These are phyloP conservation scores for Syzygium aromaticum DNA, from an alignment of 345 rosid genomes.

Conservation along the genomic window DNA sequence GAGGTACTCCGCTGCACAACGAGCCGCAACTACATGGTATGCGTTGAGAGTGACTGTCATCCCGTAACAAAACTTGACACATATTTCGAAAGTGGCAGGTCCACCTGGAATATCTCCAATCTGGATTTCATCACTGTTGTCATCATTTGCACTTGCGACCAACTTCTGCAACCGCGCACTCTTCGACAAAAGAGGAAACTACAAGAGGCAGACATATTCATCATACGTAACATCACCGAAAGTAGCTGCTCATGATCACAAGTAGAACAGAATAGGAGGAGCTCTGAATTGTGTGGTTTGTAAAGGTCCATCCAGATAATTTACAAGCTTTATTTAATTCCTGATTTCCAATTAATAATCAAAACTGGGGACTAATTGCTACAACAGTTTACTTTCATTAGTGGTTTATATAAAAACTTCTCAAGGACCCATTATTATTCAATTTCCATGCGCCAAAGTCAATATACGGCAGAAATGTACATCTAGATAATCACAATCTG, in stretches of 20 bases:
- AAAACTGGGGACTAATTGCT: background rate
- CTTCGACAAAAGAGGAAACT: conserved; percentile 69
- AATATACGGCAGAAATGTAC: background rate
- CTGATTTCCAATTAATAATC: background rate
- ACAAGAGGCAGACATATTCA: conserved; percentile 2
- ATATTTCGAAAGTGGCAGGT: conserved; percentile 70
- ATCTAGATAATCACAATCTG: background rate
- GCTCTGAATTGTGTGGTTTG: background rate
- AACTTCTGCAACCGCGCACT: conserved; percentile 42
- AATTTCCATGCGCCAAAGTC: background rate
- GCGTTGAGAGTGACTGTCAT: conserved; percentile 86
- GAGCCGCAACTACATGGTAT: conserved; percentile 72
- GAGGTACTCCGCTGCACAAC: conserved; percentile 79
- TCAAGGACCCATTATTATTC: background rate
- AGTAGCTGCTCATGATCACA: background rate
- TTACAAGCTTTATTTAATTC: background rate
- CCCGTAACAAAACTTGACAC: conserved; percentile 90
- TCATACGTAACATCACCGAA: background rate
- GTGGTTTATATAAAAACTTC: background rate
- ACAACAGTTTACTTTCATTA: background rate
- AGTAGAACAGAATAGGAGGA: background rate
- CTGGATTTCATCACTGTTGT: conserved; percentile 44
- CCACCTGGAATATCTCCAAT: conserved; percentile 80
- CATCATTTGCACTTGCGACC: conserved; percentile 22
- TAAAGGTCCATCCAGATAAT: background rate